phyloP scores from a whole-genome alignment of 345 rosid genomes.

The Trapa bicornis region DNA sequence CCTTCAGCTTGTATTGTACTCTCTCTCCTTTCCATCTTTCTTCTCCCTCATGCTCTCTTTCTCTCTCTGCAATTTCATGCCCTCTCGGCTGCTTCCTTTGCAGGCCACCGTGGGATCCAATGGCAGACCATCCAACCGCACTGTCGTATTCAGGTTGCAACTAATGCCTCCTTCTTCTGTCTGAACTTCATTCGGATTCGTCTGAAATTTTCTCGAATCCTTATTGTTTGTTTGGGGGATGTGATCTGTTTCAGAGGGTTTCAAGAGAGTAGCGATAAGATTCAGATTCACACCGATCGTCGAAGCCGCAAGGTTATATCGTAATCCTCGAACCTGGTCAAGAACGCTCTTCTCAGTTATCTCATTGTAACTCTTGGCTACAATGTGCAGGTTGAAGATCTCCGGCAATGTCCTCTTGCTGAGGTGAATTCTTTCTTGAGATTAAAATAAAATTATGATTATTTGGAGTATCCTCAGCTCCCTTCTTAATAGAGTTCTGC shows the following conservation, averaged over 20 bases:
- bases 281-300: no score
- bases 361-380: slow-evolving; percentile 1
- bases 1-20: slow-evolving; percentile 21
- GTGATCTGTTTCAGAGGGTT: no score
- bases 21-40: background rate
- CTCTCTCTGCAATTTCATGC: background rate
- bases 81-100: slow-evolving; percentile 6
- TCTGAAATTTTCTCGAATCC: no score
- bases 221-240: no score
- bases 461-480: background rate
- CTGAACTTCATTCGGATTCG: background rate
- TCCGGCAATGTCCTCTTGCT: slow-evolving; percentile 56
- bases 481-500: background rate
- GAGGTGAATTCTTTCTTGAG: slow-evolving; percentile 38
- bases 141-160: slow-evolving; percentile 61
- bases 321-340: no score
- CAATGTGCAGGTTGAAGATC: slow-evolving; percentile 60
- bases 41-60: background rate
- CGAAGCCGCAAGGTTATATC: no score
- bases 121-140: slow-evolving; percentile 79
- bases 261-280: no score
- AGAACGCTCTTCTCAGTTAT: background rate
- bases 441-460: no score
- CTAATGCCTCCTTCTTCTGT: background rate
- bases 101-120: slow-evolving; percentile 71